Percentiles rank a stretch among this genome's conserved stretches.
These are phyloP conservation scores for Ustilago curta DNA, from an alignment of 1,284 basidiomycete species.

Conservation along the genomic window DNA sequence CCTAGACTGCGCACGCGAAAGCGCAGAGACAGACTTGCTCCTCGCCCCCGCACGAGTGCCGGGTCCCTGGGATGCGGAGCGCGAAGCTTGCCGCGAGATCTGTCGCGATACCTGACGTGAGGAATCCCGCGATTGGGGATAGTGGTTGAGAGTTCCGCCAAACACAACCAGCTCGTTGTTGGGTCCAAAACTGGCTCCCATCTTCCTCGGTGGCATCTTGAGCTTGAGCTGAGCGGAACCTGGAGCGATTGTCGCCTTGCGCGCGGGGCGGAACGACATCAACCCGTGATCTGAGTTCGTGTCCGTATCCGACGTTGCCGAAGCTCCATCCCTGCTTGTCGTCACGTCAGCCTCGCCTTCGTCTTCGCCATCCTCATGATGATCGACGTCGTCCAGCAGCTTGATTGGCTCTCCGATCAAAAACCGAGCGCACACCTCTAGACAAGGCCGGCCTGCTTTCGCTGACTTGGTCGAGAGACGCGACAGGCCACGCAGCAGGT, in stretches of 20 bases:
- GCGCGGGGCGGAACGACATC: slow-evolving; percentile 26
- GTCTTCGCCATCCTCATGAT: slow-evolving; percentile 12
- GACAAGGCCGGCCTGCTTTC: slow-evolving; percentile 30
- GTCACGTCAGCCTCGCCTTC: slow-evolving; percentile 14
- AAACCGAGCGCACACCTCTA: slow-evolving; percentile 57
- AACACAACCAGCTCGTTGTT: slow-evolving; percentile 53
- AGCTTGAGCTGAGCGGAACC: slow-evolving; percentile 15
- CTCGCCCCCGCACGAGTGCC: background rate
- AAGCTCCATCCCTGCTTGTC: slow-evolving; percentile 22
- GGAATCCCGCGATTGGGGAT: slow-evolving; percentile 25
- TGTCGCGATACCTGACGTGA: slow-evolving; percentile 28
- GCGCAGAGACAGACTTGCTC: slow-evolving; percentile 20
- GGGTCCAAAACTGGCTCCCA: slow-evolving; percentile 52
- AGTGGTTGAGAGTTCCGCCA: slow-evolving; percentile 30
- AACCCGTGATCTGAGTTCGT: slow-evolving; percentile 28
- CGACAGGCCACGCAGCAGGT: slow-evolving; percentile 51
- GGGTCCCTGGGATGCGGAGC: slow-evolving; percentile 24
- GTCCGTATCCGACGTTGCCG: slow-evolving; percentile 21
- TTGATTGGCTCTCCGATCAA: slow-evolving; percentile 58
- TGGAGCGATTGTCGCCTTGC: slow-evolving; percentile 1
- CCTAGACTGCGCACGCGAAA: slow-evolving; percentile 19
- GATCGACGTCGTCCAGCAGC: slow-evolving; percentile 35
- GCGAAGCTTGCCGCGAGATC: slow-evolving; percentile 14
- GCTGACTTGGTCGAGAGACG: slow-evolving; percentile 43
- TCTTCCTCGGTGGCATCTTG: slow-evolving; percentile 34